Evolutionary conservation across 345 rosid genomes (phyloP), one percentile per base, ranked within the genome.

Genomic region (Diplotaxis tenuifolia): DNA sequence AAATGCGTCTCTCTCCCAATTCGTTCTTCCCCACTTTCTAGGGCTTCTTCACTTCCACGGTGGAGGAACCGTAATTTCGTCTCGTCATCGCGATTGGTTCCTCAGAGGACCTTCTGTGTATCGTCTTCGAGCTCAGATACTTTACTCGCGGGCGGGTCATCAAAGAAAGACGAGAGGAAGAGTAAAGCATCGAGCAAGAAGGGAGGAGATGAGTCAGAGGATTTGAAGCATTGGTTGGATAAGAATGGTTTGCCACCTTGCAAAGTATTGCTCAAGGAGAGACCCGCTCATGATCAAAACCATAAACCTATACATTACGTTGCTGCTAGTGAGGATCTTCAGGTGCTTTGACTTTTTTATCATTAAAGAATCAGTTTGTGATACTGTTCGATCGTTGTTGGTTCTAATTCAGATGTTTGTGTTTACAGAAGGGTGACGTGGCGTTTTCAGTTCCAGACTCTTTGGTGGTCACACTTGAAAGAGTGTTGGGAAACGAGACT

Each of bases 161-260:
- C 74, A n/a, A 83, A 83, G 38, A 86, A 83, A 63, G 72, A 81
- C 4, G 82, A 80, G 23, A 83, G 77, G 67, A 65, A 70, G 6
- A 69, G 47, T 15, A 77, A 73, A 52, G 78, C 76, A 63, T 82
- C 74, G 60, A 85, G 83, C 82, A 85, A 64, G 76, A 86, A 80
- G 79, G 90, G 68, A 5, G 88, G 78, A 7, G 86, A 78, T 67
- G 88, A 81, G 5, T 47, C 65, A 1, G 84, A 54, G 14, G 97
- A 89, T 82, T 86, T 94, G 84, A 94, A 91, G 84, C 64, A 81
- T 5, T 94, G 98, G 97, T 89, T 94, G 98, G 96, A 89, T 72
- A 81, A 82, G 75, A 91, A 88, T 3, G 98, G 98, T 14, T 75
- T 91, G 54, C 98, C 97, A 72, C 91, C 91, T 73, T 91, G 97